Conservation (phyloP, 768 basidiomycete genomes). For the Rhizopogon vinicolor region DNA sequence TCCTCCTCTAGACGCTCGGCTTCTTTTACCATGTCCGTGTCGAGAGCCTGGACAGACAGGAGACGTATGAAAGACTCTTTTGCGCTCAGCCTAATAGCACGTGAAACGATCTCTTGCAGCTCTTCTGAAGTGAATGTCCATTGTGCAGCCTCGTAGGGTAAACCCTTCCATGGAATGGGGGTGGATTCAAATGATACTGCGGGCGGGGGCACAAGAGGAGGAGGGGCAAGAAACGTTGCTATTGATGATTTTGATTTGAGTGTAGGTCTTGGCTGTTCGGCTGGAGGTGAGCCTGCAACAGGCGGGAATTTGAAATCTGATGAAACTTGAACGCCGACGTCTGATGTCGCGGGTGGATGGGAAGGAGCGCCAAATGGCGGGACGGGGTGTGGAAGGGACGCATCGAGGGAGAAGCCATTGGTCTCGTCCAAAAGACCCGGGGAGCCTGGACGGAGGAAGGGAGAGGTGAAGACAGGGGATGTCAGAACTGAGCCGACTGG, state of each 20-base stretch:
- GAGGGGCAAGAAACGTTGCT: slow-evolving; percentile 22
- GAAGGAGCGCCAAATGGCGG: neutral
- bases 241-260: neutral
- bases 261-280: slow-evolving; percentile 7
- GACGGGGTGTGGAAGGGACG: slow-evolving; percentile 3
- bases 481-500: neutral
- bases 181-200: slow-evolving; percentile 51
- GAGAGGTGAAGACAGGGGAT: slow-evolving; percentile 1
- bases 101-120: slow-evolving; percentile 67
- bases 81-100: slow-evolving; percentile 65
- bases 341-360: neutral
- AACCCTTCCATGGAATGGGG: slow-evolving; percentile 60
- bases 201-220: slow-evolving; percentile 43
- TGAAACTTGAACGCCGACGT: slow-evolving; percentile 12
- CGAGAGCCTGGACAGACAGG: slow-evolving; percentile 57
- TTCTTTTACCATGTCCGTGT: slow-evolving; percentile 55
- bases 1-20: slow-evolving; percentile 49
- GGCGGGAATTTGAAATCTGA: neutral
- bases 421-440: neutral
- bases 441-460: neutral
- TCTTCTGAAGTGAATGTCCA: slow-evolving; percentile 49
- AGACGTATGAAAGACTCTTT: slow-evolving; percentile 69
- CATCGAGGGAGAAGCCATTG: neutral
- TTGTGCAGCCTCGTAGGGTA: slow-evolving; percentile 68
- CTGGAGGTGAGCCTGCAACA: slow-evolving; percentile 7